Conservation (phyloP, 805 yeast genomes). For the Yamadazyma sp. region DNA sequence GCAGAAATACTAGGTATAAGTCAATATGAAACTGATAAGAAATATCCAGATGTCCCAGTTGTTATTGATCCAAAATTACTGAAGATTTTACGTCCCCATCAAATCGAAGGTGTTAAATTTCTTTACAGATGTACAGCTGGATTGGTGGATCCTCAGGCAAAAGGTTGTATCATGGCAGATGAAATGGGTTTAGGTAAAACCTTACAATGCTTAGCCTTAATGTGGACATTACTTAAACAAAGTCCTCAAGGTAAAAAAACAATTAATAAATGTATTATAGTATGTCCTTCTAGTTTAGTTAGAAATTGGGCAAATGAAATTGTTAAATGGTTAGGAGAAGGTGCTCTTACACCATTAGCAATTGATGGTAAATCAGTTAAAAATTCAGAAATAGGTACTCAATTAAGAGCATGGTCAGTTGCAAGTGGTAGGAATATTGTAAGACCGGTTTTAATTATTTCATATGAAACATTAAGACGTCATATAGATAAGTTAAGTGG, state of each 20-base stretch:
- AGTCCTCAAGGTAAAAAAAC: conserved; percentile 82
- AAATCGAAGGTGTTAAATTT: conserved; percentile 91
- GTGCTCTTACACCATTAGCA: conserved; percentile 83
- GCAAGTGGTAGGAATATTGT: conserved; percentile 87
- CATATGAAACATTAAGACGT: conserved; percentile 89
- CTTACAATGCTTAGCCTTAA: conserved; percentile 78
- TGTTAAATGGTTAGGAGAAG: conserved; percentile 92
- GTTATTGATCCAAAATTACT: conserved; percentile 89
- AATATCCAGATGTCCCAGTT: conserved; percentile 86
- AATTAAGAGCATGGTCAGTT: conserved; percentile 78
- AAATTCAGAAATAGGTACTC: conserved; percentile 61
- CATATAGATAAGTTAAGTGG: conserved; percentile 73
- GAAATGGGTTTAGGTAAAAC: conserved; percentile 96
- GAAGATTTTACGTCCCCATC: conserved; percentile 90
- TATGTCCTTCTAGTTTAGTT: conserved; percentile 92
- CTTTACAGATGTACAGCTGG: conserved; percentile 91
- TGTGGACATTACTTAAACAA: conserved; percentile 91
- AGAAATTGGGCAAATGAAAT: conserved; percentile 97
- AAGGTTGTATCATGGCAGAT: conserved; percentile 98
- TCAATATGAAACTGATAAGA: conserved; percentile 47
- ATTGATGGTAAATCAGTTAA: conserved; percentile 87
- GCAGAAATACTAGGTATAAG: conserved; percentile 79
- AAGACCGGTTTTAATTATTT: conserved; percentile 88
- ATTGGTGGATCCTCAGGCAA: conserved; percentile 72
- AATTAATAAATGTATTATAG: conserved; percentile 86